Evolutionary conservation across 768 basidiomycete genomes (phyloP).

Genomic region (Suillus subluteus): DNA sequence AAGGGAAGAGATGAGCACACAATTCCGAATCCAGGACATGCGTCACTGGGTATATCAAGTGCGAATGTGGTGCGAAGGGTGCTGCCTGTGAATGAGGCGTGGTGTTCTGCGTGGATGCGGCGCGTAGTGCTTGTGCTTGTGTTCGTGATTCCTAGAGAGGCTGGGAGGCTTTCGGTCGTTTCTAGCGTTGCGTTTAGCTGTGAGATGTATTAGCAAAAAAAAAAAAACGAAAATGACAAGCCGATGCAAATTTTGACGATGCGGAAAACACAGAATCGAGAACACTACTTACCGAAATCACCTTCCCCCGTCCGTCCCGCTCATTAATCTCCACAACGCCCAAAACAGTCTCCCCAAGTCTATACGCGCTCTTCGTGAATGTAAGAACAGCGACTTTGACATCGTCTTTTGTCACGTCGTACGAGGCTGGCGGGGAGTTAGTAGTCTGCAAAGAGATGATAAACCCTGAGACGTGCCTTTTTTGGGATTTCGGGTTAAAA

Average conservation of each 20-base stretch:
- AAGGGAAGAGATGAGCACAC: conserved; percentile 9
- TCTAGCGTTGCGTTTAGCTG: conserved; percentile 90
- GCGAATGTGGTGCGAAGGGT: conserved; percentile 82
- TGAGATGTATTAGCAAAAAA: background rate
- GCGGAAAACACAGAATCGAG: background rate
- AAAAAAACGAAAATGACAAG: background rate
- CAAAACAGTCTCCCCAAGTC: conserved; percentile 89
- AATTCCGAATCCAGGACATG: conserved; percentile 74
- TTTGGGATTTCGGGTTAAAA: conserved; percentile 85
- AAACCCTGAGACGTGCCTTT: conserved; percentile 60
- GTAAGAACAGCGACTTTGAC: conserved; percentile 89
- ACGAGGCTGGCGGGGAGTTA: conserved; percentile 62
- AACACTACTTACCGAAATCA: conserved; percentile 70
- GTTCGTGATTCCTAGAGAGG: conserved; percentile 33
- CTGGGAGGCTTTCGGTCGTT: conserved; percentile 83
- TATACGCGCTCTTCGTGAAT: conserved; percentile 87
- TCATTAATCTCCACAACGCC: conserved; percentile 90
- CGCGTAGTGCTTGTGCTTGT: conserved; percentile 48
- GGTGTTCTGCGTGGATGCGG: conserved; percentile 85
- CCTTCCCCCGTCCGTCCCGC: conserved; percentile 66
- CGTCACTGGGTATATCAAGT: conserved; percentile 92
- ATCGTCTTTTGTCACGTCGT: conserved; percentile 94
- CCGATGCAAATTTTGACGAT: background rate
- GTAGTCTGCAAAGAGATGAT: background rate
- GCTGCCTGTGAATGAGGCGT: conserved; percentile 73